Evolutionary conservation across 176 grass and related monocot species (phyloP), one percentile per base, ranked within the genome.

Genomic region (Oryza coarctata): DNA sequence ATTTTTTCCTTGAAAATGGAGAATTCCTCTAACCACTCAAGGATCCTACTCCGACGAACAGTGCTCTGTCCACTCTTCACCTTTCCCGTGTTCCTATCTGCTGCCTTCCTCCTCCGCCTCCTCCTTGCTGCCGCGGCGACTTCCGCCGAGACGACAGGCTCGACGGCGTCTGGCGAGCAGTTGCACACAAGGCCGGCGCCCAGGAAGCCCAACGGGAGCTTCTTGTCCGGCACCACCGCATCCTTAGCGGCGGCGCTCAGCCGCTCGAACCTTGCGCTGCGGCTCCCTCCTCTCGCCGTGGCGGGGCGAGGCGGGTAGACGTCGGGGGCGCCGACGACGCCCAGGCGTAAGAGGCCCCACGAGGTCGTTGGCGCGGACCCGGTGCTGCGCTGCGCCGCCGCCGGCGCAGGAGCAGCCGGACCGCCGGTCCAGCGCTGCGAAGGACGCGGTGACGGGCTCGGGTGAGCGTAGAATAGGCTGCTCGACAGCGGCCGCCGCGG

Each of bases 291-390:
- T 68, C 79, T 70, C 57, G 43, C 12, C 25, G 26, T 31, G 2
- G 41, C 49, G 15, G 27, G n/a, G 9, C 76, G 68, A 44, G 43
- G 74, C 18, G 30, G 38, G 45, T 74, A 76, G 22, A 92, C 77
- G n/a, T 92, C 90, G 28, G 90, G 86, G 12, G 86, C 86, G 43
- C 80, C 81, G 63, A 82, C 74, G 40, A 92, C 78, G 52, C 90
- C 90, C 14, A 92, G 39, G n/a, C 83, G 86, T 30, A 92, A 25
- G 70, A 92, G 12, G 3, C 86, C 79, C 90, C 90, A 89, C 35
- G 79, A 35, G 6, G 83, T 17, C 15, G 90, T 62, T 22, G 79
- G 73, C 32, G 67, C 77, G 1, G 85, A 76, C 28, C 85, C 85
- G 5, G 49, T 87, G 71, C 71, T 81, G 22, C 85, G 85, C 12